Base-by-base conservation (phyloP, 1,284 basidiomycete species). In the Termitomyces sp. region DNA sequence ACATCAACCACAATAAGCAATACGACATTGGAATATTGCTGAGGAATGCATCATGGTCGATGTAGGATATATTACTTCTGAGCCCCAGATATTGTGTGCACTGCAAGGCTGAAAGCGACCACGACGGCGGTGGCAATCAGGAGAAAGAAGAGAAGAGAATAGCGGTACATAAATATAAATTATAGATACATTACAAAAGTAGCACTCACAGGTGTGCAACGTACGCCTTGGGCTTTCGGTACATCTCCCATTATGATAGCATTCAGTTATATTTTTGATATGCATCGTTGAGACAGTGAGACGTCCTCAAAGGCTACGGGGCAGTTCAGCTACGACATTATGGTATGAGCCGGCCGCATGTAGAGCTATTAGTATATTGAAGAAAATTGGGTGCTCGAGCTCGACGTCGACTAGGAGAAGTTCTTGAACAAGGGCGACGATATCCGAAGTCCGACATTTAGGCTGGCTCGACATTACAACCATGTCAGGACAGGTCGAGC, bases 401-500 rank as follows among this genome's bases (percentile, higher is more conserved):
- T n/a, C n/a, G n/a, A n/a, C n/a, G n/a, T n/a, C n/a, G n/a, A n/a
- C n/a, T n/a, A n/a, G n/a, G n/a, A n/a, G n/a, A n/a, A n/a, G 26
- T 28, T 28, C 26, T 28, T 8, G 26, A n/a, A n/a, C n/a, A 8
- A 28, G 26, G 26, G 26, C 8, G 26, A n/a, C 8, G 8, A 33
- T 21, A 33, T 46, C 45, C 33, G 45, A 18, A 46, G 24, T 46
- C 33, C 45, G 45, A 46, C 31, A 34, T 45, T 5, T 10, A 45
- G 19, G 16, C n/a, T n/a, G n/a, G n/a, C 16, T 18, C 28, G 16
- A 24, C 26, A 14, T 26, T 31, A 37, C 24, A 26, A 28, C 35
- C 45, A 46, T 46, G 45, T 46, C 45, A 34, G 34, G 18, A 34
- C 45, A 46, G 45, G 3, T 35, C 8, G 45, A 46, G 24, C 21